Evolutionary conservation across 495 filamentous ascomycete genomes (phyloP), one percentile per base, ranked within the genome.

Genomic region (Aspergillus coremiiformis): DNA sequence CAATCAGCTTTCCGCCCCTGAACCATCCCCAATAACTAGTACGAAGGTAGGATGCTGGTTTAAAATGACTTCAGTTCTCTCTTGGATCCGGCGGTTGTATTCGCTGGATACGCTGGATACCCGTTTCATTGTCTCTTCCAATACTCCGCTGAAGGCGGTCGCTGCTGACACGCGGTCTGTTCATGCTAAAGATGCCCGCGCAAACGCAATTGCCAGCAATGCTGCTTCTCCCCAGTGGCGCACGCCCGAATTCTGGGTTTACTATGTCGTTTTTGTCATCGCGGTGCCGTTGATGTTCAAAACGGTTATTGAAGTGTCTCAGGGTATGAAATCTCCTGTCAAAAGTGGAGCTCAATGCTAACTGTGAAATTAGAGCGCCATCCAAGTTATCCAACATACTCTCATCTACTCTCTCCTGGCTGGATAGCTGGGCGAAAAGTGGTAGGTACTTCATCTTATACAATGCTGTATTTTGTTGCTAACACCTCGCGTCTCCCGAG

Each of bases 371-470:
- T 63, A 96, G 90, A 87, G 47, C 84, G 79, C 32, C 82, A 96
- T 68, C 88, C 90, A 4, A 81, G 86, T 51, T 97, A 94, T 64
- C 55, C 75, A 30, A 87, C 81, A 55, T 97, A 84, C 62, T 75
- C 84, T 53, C 68, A 73, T 42, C 68, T 85, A 1, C 79, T 99
- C 15, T 84, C 81, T 0, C 75, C 81, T 9, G 94, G 93, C 50
- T 99, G 93, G 93, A 89, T 99, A 49, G 85, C 84, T n/a, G 93
- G 93, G 14, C 87, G 91, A 44, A 89, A 87, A 75, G 88, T 96
- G 35, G 86, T 89, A 75, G 66, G 84, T 69, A 43, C 43, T 24
- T 20, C 19, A 4, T 21, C 26, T 8, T 19, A 17, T 17, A 4
- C 24, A 19, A 8, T 19, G 11, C 27, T 35, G 15, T 15, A 14